Evolutionary conservation across 2,329 filamentous ascomycete genomes (phyloP), one percentile per base, ranked within the genome.

Genomic region (Ambrosiella cleistominuta): DNA sequence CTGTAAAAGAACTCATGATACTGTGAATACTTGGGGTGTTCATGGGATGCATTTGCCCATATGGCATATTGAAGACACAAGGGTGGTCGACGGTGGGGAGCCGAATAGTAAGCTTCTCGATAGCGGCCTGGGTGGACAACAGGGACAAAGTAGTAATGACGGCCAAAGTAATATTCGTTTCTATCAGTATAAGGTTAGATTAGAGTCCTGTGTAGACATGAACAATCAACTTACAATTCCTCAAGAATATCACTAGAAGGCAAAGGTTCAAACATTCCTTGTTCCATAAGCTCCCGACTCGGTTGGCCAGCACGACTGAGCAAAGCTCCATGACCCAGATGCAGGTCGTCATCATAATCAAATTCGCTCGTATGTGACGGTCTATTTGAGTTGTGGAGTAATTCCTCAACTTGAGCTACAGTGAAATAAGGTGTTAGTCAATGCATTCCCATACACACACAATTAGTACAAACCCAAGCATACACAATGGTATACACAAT

Each of bases 11-110:
- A 77, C 7, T 86, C 82, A 61, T 88, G 81, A 44, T 88, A 78
- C 7, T 73, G 71, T 7, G 77, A 74, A 65, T 94, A 94, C 65
- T 88, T 88, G 45, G 86, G 77, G 38, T 83, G 80, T 1, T 83
- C 74, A 12, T 80, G 78, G 4, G 88, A 81, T 7, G 87, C 87
- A 64, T 87, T 73, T n/a, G 83, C 79, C 88, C 89, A 95, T 67
- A 96, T 87, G 27, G 83, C 84, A 68, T 96, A 96, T 65, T 90
- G 80, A 47, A 96, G 71, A 65, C 81, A 87, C 66, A 94, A 80
- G 1, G 90, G 86, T 1, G 91, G 90, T 59, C 87, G 83, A 74
- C 84, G 80, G 59, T 86, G 78, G 1, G 86, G 82, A 2, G 83
- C 75, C 1, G 74, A 74, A 65, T 90, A 84, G 70, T 93, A 83